Conservation (phyloP, 1,284 basidiomycete species). For the Apiotrichum sp. region DNA sequence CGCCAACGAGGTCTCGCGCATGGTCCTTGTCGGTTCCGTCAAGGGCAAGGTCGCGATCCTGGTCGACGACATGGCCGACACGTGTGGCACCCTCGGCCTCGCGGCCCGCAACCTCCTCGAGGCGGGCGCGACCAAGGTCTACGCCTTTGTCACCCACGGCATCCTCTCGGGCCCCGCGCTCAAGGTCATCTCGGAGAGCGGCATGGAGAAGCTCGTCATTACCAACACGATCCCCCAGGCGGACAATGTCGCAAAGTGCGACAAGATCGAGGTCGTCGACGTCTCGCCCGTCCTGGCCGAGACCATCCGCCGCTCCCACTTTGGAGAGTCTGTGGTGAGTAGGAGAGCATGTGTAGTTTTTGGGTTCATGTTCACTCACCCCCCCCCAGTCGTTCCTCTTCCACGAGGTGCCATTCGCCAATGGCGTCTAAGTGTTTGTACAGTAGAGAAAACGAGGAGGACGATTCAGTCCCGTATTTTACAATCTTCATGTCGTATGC, state of each 20-base stretch:
- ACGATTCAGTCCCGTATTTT: not conserved
- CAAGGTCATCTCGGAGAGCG: conserved; percentile 61
- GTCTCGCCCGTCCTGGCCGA: conserved; percentile 92
- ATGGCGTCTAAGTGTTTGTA: conserved; percentile 16
- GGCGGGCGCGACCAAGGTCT: conserved; percentile 79
- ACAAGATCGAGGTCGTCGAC: conserved; percentile 93
- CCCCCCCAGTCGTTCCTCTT: conserved; percentile 45
- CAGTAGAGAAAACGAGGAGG: not conserved
- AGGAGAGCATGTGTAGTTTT: no score
- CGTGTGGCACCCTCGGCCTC: conserved; percentile 92
- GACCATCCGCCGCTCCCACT: conserved; percentile 75
- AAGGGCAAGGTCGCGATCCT: conserved; percentile 90
- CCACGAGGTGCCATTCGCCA: conserved; percentile 48
- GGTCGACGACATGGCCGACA: conserved; percentile 99
- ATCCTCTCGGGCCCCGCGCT: conserved; percentile 89
- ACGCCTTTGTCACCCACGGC: conserved; percentile 95
- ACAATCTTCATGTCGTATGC: conserved; percentile 3
- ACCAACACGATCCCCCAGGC: conserved; percentile 96
- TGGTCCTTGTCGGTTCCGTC: conserved; percentile 95
- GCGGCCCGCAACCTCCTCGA: conserved; percentile 85
- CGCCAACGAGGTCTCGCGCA: conserved; percentile 97
- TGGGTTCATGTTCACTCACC: not conserved
- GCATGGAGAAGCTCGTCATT: conserved; percentile 90
- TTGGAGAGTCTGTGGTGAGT: conserved; percentile 48
- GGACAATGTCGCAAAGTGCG: conserved; percentile 67